A percentile compares a stretch with the other conserved stretches of the same genome.
Conservation (phyloP, 1,284 basidiomycete genomes). For the Ustilago trichophora region DNA sequence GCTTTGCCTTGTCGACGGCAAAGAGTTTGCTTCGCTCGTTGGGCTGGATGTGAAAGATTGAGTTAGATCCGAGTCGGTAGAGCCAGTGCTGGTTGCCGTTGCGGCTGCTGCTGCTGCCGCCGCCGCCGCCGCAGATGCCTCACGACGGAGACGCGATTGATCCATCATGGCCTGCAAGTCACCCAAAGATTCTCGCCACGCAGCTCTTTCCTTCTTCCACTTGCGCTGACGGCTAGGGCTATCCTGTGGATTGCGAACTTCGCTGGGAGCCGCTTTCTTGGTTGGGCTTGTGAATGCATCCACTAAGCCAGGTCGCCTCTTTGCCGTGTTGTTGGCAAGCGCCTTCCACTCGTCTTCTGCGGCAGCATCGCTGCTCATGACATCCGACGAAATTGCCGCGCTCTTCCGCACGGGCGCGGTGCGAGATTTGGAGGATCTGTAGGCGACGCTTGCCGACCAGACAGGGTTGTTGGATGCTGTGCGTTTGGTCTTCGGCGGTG, state of each 20-base stretch:
- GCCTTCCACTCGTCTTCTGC: conserved; percentile 30
- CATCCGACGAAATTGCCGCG: conserved; percentile 8
- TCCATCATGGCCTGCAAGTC: conserved; percentile 44
- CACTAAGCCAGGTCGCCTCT: conserved; percentile 28
- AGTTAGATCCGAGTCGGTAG: background rate
- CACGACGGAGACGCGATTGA: conserved; percentile 17
- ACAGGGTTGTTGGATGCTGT: conserved; percentile 33
- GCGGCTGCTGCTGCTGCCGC: background rate
- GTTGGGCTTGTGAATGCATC: conserved; percentile 42
- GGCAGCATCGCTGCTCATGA: conserved; percentile 10
- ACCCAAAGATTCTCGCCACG: conserved; percentile 38
- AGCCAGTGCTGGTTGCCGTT: background rate
- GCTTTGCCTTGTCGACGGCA: background rate
- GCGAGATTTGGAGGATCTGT: conserved; percentile 28
- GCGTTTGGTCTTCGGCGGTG: conserved; percentile 6
- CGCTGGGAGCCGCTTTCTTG: conserved; percentile 8
- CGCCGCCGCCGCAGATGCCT: conserved; percentile 10
- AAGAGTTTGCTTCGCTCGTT: background rate
- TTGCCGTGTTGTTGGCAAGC: conserved; percentile 2
- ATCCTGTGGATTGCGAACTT: background rate
- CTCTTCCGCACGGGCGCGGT: conserved; percentile 30
- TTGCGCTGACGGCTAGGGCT: conserved; percentile 30
- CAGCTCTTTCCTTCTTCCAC: conserved; percentile 36
- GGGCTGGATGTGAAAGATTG: background rate
- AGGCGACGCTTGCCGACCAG: conserved; percentile 45